Conservation (phyloP, 106 monocot species). For the Dendrobium catenatum region DNA sequence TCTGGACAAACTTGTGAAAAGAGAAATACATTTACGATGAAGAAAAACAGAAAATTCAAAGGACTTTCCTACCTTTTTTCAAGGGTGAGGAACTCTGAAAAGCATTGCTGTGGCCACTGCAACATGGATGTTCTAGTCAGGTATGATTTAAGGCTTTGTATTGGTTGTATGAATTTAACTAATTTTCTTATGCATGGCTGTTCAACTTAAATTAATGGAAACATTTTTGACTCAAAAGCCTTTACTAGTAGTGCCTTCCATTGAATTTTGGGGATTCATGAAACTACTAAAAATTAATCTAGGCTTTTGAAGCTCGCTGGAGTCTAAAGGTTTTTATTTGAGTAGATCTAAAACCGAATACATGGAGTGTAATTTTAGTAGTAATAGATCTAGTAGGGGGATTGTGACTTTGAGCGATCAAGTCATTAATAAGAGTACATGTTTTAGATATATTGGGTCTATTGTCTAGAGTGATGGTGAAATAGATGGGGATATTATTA, state of each 20-base stretch:
- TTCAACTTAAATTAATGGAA: neutral
- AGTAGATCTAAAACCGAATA: too few species aligned
- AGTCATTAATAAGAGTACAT: too few species aligned
- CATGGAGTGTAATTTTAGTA: too few species aligned
- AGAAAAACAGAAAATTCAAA: conserved; percentile 27
- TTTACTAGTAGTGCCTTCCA: neutral
- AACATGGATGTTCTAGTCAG: conserved; percentile 56
- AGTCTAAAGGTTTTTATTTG: too few species aligned
- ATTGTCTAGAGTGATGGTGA: too few species aligned
- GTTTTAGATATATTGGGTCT: too few species aligned
- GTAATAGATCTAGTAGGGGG: too few species aligned
- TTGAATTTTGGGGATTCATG: neutral
- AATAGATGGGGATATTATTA: too few species aligned
- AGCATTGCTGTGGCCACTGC: conserved; percentile 58
- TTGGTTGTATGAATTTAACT: neutral
- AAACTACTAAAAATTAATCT: neutral
- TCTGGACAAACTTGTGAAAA: conserved; percentile 23
- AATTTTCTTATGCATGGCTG: neutral
- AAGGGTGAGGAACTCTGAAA: conserved; percentile 30
- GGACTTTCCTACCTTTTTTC: conserved; percentile 55
- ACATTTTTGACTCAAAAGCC: neutral
- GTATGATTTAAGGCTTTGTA: conserved; percentile 22
- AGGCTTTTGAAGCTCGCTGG: neutral
- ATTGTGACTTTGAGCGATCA: too few species aligned
- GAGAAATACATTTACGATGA: conserved; percentile 18